phyloP scores from a whole-genome alignment of 495 filamentous ascomycete genomes.

The Hypoxylon subgilvum region DNA sequence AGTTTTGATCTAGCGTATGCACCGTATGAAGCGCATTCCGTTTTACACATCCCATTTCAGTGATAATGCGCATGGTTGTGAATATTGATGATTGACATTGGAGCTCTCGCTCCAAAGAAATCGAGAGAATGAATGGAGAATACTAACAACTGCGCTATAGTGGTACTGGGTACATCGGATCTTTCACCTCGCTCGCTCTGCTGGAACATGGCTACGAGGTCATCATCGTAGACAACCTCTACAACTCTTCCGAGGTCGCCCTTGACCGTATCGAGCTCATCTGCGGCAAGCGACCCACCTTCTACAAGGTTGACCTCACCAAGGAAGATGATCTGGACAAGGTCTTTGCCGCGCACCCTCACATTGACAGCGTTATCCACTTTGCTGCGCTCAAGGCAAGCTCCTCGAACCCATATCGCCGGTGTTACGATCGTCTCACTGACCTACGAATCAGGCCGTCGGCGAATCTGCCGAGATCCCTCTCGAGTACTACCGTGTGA shows the following conservation, averaged over 20 bases:
- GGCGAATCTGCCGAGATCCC: constrained; percentile 95
- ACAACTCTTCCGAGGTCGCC: constrained; percentile 90
- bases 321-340: constrained; percentile 81
- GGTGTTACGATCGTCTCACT: background rate
- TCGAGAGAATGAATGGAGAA: background rate
- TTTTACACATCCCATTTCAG: background rate
- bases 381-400: constrained; percentile 95
- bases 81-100: background rate
- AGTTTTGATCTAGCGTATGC: constrained; percentile 40
- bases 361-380: constrained; percentile 97
- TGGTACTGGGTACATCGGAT: constrained; percentile 98
- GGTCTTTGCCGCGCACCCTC: constrained; percentile 86
- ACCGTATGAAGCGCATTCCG: background rate
- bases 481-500: constrained; percentile 96
- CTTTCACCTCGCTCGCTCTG: constrained; percentile 90
- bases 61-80: background rate
- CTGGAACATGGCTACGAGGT: constrained; percentile 95
- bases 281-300: constrained; percentile 83
- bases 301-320: constrained; percentile 87
- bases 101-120: background rate
- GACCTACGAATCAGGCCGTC: constrained; percentile 68
- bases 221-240: constrained; percentile 91
- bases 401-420: constrained; percentile 9
- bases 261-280: constrained; percentile 93
- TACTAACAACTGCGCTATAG: constrained; percentile 54